Evolutionary conservation across 2,329 filamentous ascomycete species (phyloP), one percentile per base, ranked within the genome.

Genomic region (Emmonsiellopsis sp.): DNA sequence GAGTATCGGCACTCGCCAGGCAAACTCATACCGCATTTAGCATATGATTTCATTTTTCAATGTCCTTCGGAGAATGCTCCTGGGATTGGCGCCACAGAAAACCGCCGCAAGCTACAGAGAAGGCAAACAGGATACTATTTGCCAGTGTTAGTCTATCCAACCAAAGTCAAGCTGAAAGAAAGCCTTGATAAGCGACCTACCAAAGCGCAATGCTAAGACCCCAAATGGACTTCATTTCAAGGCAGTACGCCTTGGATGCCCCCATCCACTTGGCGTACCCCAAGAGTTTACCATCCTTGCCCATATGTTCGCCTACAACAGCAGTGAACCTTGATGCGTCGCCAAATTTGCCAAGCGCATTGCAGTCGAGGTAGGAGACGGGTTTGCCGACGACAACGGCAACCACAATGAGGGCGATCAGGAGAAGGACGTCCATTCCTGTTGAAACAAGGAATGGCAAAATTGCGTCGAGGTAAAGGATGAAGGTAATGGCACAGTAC

Each of bases 161-260:
- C 7, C 7, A 38, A 45, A 35, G 20, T 34, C 13, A 42, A 6
- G 26, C n/a, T 13, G 15, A 16, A 13, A 48, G 6, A 3, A 7
- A 53, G 15, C 43, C n/a, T 11, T 35, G 34, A 47, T 26, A 26
- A 26, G 20, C 1, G n/a, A 75, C 77, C 65, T 65, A 82, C 79
- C 79, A 89, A 49, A 94, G 79, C 4, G 84, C 84, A 69, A 95
- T 91, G 67, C 83, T 81, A 56, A 95, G 71, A 1, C 89, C 90
- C 91, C 90, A 95, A 59, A 93, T 81, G 13, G 86, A 82, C 78
- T 95, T 94, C 68, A 90, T 83, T 75, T 93, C 84, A 64, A 84
- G 83, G 74, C 91, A 96, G 53, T 87, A 86, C 15, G 79, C 65
- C 65, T 76, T 79, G 10, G 76, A 82, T 7, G 78, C 76, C n/a